phyloP scores from a whole-genome alignment of 2,329 filamentous ascomycete genomes.

The Penicillium frequentans region DNA sequence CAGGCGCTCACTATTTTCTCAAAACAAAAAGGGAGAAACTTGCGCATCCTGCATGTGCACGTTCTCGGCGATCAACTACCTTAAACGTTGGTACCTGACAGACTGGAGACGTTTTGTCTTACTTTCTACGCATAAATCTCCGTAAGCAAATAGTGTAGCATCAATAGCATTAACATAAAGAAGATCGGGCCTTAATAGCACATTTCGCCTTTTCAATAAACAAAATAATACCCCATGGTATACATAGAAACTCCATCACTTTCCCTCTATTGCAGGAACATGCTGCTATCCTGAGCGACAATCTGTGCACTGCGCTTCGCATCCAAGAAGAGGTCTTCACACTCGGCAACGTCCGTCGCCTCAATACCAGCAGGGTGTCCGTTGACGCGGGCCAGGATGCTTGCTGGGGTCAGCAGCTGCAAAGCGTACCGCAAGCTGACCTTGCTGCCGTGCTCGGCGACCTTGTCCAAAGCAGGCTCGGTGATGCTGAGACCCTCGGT shows the following conservation, averaged over 20 bases:
- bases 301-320: conserved; percentile 74
- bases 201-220: conserved; percentile 27
- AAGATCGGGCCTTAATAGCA: conserved; percentile 17
- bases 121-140: not conserved
- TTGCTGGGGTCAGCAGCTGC: conserved; percentile 85
- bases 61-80: not conserved
- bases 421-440: conserved; percentile 91
- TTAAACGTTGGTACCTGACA: not conserved
- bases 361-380: conserved; percentile 72
- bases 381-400: conserved; percentile 85
- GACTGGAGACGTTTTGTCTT: not conserved
- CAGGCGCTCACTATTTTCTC: not conserved
- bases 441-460: conserved; percentile 81
- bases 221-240: conserved; percentile 21
- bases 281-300: conserved; percentile 63
- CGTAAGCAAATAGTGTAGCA: conserved; percentile 8
- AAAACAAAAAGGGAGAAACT: not conserved
- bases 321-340: conserved; percentile 81
- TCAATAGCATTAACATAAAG: conserved; percentile 27
- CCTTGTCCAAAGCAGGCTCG: conserved; percentile 81
- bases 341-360: conserved; percentile 74
- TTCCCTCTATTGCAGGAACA: conserved; percentile 57
- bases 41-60: not conserved
- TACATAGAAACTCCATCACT: conserved; percentile 18
- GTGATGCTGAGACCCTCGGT: conserved; percentile 78